These are phyloP conservation scores for Phoma sp. DNA, from an alignment of 2,329 filamentous ascomycete species.

Conservation along the genomic window DNA sequence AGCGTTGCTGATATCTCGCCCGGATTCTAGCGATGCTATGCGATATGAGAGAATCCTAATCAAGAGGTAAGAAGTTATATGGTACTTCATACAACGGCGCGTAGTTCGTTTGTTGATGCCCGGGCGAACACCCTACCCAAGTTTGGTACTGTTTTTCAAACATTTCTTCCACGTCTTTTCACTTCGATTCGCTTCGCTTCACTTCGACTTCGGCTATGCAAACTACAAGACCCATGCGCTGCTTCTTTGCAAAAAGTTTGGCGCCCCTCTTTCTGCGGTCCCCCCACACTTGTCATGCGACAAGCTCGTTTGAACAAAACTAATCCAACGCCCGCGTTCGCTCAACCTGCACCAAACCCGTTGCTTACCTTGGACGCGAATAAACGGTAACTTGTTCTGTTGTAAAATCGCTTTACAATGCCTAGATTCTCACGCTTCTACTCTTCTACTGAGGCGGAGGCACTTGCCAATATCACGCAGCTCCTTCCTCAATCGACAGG, in stretches of 20 bases:
- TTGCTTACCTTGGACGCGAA: not conserved
- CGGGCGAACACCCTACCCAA: not conserved
- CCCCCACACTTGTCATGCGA: not conserved
- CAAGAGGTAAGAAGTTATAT: too few relatives aligned
- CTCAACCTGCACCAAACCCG: not conserved
- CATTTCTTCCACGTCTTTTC: too few relatives aligned
- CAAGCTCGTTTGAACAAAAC: not conserved
- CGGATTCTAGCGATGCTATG: too few relatives aligned
- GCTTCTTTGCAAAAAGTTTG: not conserved
- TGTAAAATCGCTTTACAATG: not conserved
- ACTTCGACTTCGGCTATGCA: not conserved
- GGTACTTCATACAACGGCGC: too few relatives aligned
- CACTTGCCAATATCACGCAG: not conserved
- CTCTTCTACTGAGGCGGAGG: slow-evolving; percentile 7
- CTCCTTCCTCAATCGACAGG: not conserved
- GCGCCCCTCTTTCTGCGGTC: not conserved
- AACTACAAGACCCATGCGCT: not conserved
- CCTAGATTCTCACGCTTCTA: slow-evolving; percentile 7
- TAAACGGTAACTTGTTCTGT: not conserved
- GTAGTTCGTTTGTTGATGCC: not conserved
- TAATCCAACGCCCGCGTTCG: not conserved
- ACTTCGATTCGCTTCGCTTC: not conserved
- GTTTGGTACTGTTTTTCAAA: not conserved
- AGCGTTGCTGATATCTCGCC: too few relatives aligned
- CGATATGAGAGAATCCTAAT: too few relatives aligned